Evolutionary conservation across 345 rosid species (phyloP), one percentile per base, ranked within the genome.

Genomic region (Populus davidiana): DNA sequence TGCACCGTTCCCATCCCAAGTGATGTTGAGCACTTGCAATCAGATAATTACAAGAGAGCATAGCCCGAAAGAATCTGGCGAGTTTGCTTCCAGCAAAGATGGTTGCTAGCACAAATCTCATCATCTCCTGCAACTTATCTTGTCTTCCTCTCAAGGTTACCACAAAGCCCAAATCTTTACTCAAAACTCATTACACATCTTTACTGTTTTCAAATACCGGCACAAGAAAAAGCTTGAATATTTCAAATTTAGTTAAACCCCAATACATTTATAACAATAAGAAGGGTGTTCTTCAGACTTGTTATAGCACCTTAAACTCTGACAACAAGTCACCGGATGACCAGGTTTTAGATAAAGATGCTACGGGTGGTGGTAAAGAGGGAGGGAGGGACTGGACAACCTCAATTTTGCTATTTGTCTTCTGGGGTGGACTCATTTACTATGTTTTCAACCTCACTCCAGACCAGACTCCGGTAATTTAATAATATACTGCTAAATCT

Each of bases 341-440:
- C 64, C 83, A 86, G 82, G 89, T 86, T 78, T 64, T 74, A 54
- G 78, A 75, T 16, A 78, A 86, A 74, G 77, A 64, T 35, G 81
- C 20, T 69, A 36, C 52, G 77, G 78, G 77, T 67, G 67, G 36
- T 38, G 71, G 74, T 66, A 80, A 66, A n/a, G 81, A 79, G 73
- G 83, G 84, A 5, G 91, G 81, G 39, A 84, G 91, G 78, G 87
- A 91, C 59, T 95, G 96, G 99, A 86, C 94, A 2, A 86, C 90
- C 81, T 93, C 96, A 14, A 76, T 90, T 67, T 78, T 93, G 90
- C 88, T 95, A 39, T 86, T 91, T 75, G 83, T 82, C 20, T 78
- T 95, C 35, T 93, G 94, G 94, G 91, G 89, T 69, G 93, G 83
- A 20, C 88, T 95, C 75, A 75, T 93, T 75, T 92, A 87, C 91